Conservation (phyloP, 192 early-diverging fungal genomes). For the Fimicolochytrium jonesii region DNA sequence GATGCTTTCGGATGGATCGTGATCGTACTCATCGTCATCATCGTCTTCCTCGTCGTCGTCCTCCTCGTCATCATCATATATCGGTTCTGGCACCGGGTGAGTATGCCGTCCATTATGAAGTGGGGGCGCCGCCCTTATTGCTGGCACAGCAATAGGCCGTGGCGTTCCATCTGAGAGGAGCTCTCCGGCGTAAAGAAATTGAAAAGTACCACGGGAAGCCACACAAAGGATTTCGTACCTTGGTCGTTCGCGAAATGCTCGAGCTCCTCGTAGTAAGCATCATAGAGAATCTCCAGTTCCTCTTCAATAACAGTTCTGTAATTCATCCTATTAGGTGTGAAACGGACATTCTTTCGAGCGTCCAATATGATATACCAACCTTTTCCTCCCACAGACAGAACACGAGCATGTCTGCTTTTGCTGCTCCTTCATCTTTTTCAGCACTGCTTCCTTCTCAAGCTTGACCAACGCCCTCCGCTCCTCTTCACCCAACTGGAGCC, state of each 20-base stretch:
- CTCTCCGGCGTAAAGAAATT: too few species aligned
- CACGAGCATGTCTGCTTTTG: slow-evolving; percentile 82
- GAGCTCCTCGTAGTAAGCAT: slow-evolving; percentile 85
- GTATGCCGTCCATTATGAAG: slow-evolving; percentile 3
- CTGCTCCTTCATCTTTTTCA: slow-evolving; percentile 88
- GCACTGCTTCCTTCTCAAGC: slow-evolving; percentile 79
- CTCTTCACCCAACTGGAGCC: slow-evolving; percentile 75
- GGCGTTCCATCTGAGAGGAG: too few species aligned
- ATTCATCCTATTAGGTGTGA: slow-evolving; percentile 4
- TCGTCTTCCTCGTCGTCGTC: slow-evolving; percentile 58
- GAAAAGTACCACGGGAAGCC: too few species aligned
- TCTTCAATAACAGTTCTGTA: slow-evolving; percentile 71
- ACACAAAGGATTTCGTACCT: slow-evolving; percentile 30
- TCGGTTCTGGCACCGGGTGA: neutral
- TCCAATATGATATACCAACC: slow-evolving; percentile 39
- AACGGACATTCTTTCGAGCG: neutral
- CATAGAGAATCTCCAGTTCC: slow-evolving; percentile 79
- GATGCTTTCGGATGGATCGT: slow-evolving; percentile 35
- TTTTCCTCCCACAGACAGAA: slow-evolving; percentile 74
- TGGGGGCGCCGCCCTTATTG: too few species aligned
- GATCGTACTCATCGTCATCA: slow-evolving; percentile 53
- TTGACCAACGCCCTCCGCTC: slow-evolving; percentile 75
- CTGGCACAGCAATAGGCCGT: too few species aligned
- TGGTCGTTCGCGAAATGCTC: slow-evolving; percentile 82
- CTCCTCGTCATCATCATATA: slow-evolving; percentile 45